These are phyloP conservation scores for Thermochaetoides thermophila DNA, from an alignment of 495 filamentous ascomycete genomes.

Conservation along the genomic window DNA sequence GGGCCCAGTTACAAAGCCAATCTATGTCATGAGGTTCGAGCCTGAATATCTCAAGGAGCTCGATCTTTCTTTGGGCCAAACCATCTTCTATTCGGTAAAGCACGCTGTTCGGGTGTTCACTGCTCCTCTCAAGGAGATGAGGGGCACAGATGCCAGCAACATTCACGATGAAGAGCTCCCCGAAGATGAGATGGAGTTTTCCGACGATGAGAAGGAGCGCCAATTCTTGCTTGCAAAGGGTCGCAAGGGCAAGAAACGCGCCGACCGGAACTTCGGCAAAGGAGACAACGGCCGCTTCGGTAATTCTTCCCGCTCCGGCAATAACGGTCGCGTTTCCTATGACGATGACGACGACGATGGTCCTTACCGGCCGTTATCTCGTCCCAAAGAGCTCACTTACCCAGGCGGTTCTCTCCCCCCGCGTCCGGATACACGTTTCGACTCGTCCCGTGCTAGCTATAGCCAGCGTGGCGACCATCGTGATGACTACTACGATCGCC, in stretches of 20 bases:
- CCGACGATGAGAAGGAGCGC: slow-evolving; percentile 93
- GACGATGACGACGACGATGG: slow-evolving; percentile 56
- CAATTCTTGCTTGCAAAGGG: too few species aligned
- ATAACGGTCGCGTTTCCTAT: slow-evolving; percentile 21
- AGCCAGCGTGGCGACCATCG: slow-evolving; percentile 17
- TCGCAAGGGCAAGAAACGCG: too few species aligned
- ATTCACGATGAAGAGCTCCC: slow-evolving; percentile 83
- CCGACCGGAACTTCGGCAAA: too few species aligned
- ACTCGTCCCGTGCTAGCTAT: slow-evolving; percentile 6
- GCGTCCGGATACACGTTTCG: slow-evolving; percentile 8
- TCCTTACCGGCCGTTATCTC: slow-evolving; percentile 51
- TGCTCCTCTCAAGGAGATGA: slow-evolving; percentile 54
- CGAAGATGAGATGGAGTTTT: slow-evolving; percentile 81
- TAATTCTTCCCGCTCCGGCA: slow-evolving; percentile 2
- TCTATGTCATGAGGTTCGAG: slow-evolving; percentile 63
- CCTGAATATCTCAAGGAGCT: slow-evolving; percentile 44
- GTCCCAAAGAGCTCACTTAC: slow-evolving; percentile 46
- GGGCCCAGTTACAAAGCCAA: slow-evolving; percentile 65
- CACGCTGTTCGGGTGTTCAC: slow-evolving; percentile 76
- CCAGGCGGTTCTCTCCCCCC: slow-evolving; percentile 28
- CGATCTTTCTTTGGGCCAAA: slow-evolving; percentile 47
- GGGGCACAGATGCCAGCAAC: slow-evolving; percentile 86
- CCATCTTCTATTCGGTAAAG: slow-evolving; percentile 60
- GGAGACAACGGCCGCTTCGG: too few species aligned
- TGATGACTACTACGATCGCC: slow-evolving; percentile 14